Evolutionary conservation across 2,329 filamentous ascomycete genomes (phyloP), one percentile per base, ranked within the genome.

Genomic region (Stagonosporopsis rhizophila): DNA sequence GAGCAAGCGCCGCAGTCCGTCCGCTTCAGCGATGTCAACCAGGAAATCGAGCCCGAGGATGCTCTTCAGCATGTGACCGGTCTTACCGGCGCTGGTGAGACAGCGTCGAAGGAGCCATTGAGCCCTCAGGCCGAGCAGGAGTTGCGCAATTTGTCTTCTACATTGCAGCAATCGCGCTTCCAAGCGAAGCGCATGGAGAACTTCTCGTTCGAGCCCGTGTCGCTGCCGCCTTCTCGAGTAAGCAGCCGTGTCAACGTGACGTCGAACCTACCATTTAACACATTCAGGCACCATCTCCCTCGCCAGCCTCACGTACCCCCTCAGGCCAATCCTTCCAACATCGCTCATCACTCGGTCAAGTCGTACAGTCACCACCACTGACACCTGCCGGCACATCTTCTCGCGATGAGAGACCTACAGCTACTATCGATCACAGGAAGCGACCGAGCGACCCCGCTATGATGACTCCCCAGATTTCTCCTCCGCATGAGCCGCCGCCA

Each of bases 161-260:
- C 86, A 22, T 80, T 96, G 23, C 89, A 92, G 62, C 86, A 87
- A 60, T 84, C 87, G 42, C 87, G 89, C 66, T 83, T 96, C 59
- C 93, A 97, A 78, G 89, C 93, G 67, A 85, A 87, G 54, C 87
- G 93, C 61, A 86, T 96, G 81, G 90, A 89, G 72, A 91, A 92
- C 72, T 96, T 92, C 77, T 88, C 89, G 39, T 98, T 93, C 71
- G 93, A 97, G 74, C 89, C 94, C 30, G 88, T 96, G 61, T 98
- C 95, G 32, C 82, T 98, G 48, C 94, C 95, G 34, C 83, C 86
- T 28, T 94, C 91, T 41, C 85, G 91, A 78, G 91, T 94, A 87
- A 78, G 89, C 84, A 65, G 47, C 19, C 61, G 20, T 28, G 38
- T 25, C 22, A 38, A 32, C 37, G 51, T 46, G 28, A 34, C 40